Conservation (phyloP, 495 filamentous ascomycete species). For the Aspergillus incahuasiensis region DNA sequence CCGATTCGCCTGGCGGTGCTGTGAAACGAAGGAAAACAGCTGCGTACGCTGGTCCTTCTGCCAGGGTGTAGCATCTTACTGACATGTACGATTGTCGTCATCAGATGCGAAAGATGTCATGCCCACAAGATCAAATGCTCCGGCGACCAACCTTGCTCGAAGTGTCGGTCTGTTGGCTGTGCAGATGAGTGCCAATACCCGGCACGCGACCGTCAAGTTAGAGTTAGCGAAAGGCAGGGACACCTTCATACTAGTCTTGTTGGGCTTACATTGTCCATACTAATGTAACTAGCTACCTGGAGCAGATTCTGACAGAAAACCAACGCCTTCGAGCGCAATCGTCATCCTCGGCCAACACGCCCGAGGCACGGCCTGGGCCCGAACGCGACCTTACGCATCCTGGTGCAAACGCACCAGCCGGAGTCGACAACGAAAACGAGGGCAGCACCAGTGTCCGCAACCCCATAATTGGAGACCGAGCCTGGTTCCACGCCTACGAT, state of each 20-base stretch:
- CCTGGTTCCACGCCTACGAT: constrained; percentile 43
- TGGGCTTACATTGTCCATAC: not conserved
- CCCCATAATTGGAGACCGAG: constrained; percentile 38
- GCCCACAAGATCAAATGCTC: constrained; percentile 46
- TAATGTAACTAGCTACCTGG: constrained; percentile 27
- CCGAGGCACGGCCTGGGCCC: constrained; percentile 23
- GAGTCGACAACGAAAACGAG: constrained; percentile 18
- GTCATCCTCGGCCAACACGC: constrained; percentile 25
- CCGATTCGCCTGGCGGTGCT: constrained; percentile 10
- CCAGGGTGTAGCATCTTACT: not conserved
- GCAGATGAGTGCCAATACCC: constrained; percentile 38
- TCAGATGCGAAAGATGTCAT: constrained; percentile 44
- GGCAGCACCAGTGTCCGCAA: constrained; percentile 33
- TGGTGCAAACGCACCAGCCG: not conserved
- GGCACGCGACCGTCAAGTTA: constrained; percentile 38
- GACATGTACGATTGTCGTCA: not conserved
- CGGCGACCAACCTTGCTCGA: constrained; percentile 37
- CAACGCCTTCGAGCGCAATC: constrained; percentile 37
- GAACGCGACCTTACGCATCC: not conserved
- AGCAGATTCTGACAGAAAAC: constrained; percentile 36
- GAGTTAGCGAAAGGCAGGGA: constrained; percentile 40
- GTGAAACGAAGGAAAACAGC: constrained; percentile 36
- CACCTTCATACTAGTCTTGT: too few species aligned
- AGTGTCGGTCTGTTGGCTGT: constrained; percentile 34
- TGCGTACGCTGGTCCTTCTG: constrained; percentile 26